Conservation (phyloP, 495 filamentous ascomycete species). For the Penicillium cataractarum region DNA sequence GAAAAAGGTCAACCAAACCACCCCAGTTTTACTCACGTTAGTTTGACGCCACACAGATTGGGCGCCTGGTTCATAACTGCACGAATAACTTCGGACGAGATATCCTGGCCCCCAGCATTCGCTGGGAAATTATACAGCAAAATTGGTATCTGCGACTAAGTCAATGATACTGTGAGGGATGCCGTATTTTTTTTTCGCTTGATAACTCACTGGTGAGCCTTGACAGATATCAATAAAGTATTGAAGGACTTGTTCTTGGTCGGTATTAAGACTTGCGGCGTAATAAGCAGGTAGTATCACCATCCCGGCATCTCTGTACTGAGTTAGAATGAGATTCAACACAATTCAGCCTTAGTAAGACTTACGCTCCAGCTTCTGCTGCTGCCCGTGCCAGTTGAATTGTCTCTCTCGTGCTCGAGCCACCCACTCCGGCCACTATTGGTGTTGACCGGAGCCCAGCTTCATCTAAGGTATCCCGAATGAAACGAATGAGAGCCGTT, state of each 20-base stretch:
- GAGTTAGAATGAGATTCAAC: not conserved
- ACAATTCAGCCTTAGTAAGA: not conserved
- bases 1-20: not conserved
- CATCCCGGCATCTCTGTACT: slow-evolving; percentile 29
- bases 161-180: not conserved
- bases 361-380: slow-evolving; percentile 26
- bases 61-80: slow-evolving; percentile 19
- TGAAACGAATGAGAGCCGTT: slow-evolving; percentile 25
- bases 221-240: slow-evolving; percentile 29
- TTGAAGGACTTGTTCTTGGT: slow-evolving; percentile 23
- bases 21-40: slow-evolving; percentile 17
- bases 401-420: slow-evolving; percentile 27
- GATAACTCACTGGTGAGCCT: slow-evolving; percentile 23
- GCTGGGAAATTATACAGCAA: slow-evolving; percentile 29
- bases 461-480: slow-evolving; percentile 22
- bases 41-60: slow-evolving; percentile 27
- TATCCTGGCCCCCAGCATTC: slow-evolving; percentile 30
- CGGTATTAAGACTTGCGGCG: slow-evolving; percentile 24
- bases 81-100: slow-evolving; percentile 26
- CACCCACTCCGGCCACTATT: slow-evolving; percentile 27
- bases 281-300: slow-evolving; percentile 32
- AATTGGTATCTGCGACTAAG: slow-evolving; percentile 19
- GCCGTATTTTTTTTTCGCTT: not conserved
- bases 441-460: slow-evolving; percentile 24
- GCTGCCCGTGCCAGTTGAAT: slow-evolving; percentile 20